phyloP scores from a whole-genome alignment of 768 basidiomycete species.

The Lyophyllum decastes region DNA sequence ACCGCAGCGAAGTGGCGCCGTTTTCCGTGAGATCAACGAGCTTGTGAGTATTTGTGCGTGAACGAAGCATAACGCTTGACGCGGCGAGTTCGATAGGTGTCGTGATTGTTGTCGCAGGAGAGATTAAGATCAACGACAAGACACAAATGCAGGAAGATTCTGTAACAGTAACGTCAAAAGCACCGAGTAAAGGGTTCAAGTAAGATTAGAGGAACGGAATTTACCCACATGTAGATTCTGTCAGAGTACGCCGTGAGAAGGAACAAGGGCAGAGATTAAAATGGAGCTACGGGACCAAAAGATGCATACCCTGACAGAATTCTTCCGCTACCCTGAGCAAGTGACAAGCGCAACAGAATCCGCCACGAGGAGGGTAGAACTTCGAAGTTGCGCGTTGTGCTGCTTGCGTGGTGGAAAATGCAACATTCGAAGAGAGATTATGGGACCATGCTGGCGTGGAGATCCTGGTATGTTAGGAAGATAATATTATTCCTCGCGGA shows the following conservation, averaged over 20 bases:
- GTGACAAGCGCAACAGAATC: not conserved
- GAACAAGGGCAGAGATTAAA: not conserved
- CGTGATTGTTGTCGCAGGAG: not conserved
- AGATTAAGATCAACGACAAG: not conserved
- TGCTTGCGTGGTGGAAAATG: not conserved
- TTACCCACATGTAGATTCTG: not conserved
- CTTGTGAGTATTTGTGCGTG: no score
- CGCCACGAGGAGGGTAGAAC: not conserved
- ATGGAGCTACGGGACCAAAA: not conserved
- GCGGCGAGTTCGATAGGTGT: not conserved
- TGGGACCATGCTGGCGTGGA: not conserved
- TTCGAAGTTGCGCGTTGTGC: not conserved
- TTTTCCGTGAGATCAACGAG: no score
- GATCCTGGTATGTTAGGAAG: not conserved
- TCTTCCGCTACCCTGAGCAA: not conserved
- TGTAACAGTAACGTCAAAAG: not conserved
- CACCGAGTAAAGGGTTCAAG: not conserved
- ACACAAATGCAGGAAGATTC: not conserved
- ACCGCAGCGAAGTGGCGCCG: no score
- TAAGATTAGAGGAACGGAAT: not conserved
- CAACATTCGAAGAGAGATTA: not conserved
- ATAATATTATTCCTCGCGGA: not conserved
- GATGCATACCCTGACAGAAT: not conserved
- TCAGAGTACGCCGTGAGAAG: not conserved
- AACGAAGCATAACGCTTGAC: no score